Percentiles rank a stretch among this genome's conserved stretches.
phyloP scores from a whole-genome alignment of 352 stramenopile genomes.

The Saprolegnia parasitica region DNA sequence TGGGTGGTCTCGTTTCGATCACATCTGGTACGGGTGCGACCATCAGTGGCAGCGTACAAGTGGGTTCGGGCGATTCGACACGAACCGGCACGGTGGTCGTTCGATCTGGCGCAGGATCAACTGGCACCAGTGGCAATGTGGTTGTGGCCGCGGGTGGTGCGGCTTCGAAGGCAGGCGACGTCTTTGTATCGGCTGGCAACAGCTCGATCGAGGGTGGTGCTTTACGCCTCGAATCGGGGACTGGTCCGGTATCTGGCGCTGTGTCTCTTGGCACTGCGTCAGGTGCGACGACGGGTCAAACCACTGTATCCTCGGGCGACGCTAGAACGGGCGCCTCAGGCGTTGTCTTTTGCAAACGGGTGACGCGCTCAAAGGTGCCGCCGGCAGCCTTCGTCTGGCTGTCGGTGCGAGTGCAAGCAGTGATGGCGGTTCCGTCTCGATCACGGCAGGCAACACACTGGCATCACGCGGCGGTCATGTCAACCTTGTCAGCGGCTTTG shows the following conservation, averaged over 20 bases:
- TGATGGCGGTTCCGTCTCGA: slow-evolving; percentile 3
- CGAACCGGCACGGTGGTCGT: slow-evolving; percentile 5
- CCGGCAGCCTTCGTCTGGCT: background rate
- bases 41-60: slow-evolving; percentile 11
- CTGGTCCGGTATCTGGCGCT: slow-evolving; percentile 7
- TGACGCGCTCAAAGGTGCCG: background rate
- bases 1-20: slow-evolving; percentile 22
- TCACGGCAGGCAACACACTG: slow-evolving; percentile 4
- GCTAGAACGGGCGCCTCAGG: slow-evolving; percentile 5
- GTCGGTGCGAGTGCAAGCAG: background rate
- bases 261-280: background rate
- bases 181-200: slow-evolving; percentile 11
- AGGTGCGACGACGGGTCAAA: background rate
- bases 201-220: background rate
- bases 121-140: slow-evolving; percentile 2
- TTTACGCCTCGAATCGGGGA: slow-evolving; percentile 3
- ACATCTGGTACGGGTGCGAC: slow-evolving; percentile 10
- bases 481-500: slow-evolving; percentile 8
- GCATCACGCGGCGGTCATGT: background rate
- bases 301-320: slow-evolving; percentile 14
- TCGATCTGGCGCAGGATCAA: slow-evolving; percentile 1
- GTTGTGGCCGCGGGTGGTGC: background rate
- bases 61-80: background rate
- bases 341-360: slow-evolving; percentile 8
- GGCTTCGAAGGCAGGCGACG: slow-evolving; percentile 6